Percentiles rank a stretch among this genome's conserved stretches.
These are phyloP conservation scores for Castanopsis chinensis DNA, from an alignment of 306 rosid species.

Conservation along the genomic window DNA sequence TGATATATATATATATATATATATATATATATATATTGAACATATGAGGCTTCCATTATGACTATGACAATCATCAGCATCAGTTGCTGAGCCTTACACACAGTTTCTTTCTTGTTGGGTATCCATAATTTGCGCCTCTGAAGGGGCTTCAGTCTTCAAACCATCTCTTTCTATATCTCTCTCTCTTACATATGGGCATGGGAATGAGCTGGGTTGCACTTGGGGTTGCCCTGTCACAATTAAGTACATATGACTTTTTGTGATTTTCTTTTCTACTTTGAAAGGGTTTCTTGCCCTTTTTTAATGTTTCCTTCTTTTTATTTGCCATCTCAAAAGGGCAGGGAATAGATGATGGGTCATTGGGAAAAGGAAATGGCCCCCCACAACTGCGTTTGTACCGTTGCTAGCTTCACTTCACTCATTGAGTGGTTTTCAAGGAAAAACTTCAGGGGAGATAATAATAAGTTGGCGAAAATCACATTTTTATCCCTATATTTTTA, in stretches of 20 bases:
- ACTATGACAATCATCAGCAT: slow-evolving; percentile 34
- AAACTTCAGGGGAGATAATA: too few relatives aligned
- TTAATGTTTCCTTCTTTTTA: too few relatives aligned
- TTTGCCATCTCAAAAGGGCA: slow-evolving; percentile 20
- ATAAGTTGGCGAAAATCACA: too few relatives aligned
- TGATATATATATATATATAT: too few relatives aligned
- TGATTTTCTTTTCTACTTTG: slow-evolving; percentile 6
- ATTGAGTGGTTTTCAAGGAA: too few relatives aligned
- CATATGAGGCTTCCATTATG: slow-evolving; percentile 14
- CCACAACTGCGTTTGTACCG: slow-evolving; percentile 23
- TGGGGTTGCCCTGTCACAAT: slow-evolving; percentile 32
- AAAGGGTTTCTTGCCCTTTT: background rate
- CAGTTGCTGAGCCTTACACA: slow-evolving; percentile 24
- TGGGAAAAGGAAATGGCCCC: slow-evolving; percentile 26
- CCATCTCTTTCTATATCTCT: background rate
- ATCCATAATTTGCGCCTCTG: slow-evolving; percentile 65
- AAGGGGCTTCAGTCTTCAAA: slow-evolving; percentile 16
- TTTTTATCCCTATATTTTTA: too few relatives aligned
- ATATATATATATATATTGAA: slow-evolving; percentile 8
- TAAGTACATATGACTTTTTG: slow-evolving; percentile 19
- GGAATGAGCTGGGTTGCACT: slow-evolving; percentile 53
- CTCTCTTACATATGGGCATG: slow-evolving; percentile 13
- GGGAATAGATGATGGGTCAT: slow-evolving; percentile 26
- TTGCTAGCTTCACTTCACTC: background rate
- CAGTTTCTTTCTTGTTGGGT: slow-evolving; percentile 31